Base-by-base conservation (phyloP, 805 yeast species). In the Ogataea henricii region DNA sequence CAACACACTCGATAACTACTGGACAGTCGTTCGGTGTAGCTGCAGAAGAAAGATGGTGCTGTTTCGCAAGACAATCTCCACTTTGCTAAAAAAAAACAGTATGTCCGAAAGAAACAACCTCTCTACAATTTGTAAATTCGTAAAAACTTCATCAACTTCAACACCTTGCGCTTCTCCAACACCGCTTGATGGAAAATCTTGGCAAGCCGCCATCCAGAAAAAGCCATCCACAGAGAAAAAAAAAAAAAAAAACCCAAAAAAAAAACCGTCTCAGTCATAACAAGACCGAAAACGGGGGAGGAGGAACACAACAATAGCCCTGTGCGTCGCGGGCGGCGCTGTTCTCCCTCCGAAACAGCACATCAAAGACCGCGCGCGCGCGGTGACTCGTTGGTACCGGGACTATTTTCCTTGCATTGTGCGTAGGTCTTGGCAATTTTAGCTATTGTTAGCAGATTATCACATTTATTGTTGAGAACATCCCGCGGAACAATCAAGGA, bases 141-240 rank as follows among this genome's bases (percentile, higher is more conserved):
- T 39, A 25, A 39, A 25, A 39, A 18, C 43, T 40, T 30, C 46
- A 43, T 35, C 46, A 26, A 41, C 46, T 43, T 43, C 37, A 34
- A 34, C 37, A 34, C 37, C 37, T 34, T 34, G 37, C 34, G 46
- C 41, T 43, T 43, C 46, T 32, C 39, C 38, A 32, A 26, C 39
- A 35, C 40, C 16, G 41, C 40, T 43, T 43, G 46, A 43, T 43
- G 35, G 41, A 43, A 43, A 43, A 35, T 43, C 46, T 43, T 43
- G 46, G 46, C 46, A 43, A 43, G 46, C 40, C 46, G 46, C 46
- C 40, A 36, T 27, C 40, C 46, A 25, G 30, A 36, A 33, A 43
- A 35, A 43, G 36, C 37, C 34, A 43, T 35, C 35, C 16, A 43
- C 40, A 27, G 22, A 13, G 16, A 20, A 29, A 21, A 29, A 18